Base-by-base conservation (phyloP, 164 flowering plant species). In the Annona cherimola region DNA sequence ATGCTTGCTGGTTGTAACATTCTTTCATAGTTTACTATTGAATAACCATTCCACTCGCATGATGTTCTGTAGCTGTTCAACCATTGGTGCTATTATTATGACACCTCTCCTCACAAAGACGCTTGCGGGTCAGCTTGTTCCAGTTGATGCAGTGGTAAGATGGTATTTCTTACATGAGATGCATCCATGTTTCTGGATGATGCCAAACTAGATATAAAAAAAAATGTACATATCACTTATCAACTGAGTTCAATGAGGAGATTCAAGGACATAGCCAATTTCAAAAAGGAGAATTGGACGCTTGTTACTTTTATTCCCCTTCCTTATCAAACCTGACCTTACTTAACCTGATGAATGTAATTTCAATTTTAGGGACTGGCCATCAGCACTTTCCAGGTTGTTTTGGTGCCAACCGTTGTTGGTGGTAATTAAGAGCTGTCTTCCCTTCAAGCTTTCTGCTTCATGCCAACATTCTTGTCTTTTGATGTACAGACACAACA, bases 121-220 rank as follows among this genome's bases (percentile, higher is more conserved):
- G 77, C 92, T 95, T 50, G 98, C 98, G 14, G 98, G 98, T 59
- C 99, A 95, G 86, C 91, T 95, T 79, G 99, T 95, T 75, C 98
- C 98, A 19, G 99, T 93, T 69, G 99, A 95, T 90, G 97, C 99
- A 79, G 91, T 87, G 2, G 98, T 95, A 83, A 86, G 91, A 14
- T 41, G 40, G 2, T 66, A 20, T 8, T 26, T 20, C 16, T 69
- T 69, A 55, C 35, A 42, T 43, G 26, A 26, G 35, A 26, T 26
- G 35, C 35, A 26, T 26, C 35, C 35, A 26, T 26, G 35, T 1
- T 26, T 26, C 35, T 26, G 35, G 35, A 26, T 26, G 35, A 26
- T 26, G 35, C 35, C 35, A 26, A 26, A 26, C 35, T 26, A 26
- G 35, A 26, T 26, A 26, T 26, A 26, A 26, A 26, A 26, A 26